phyloP scores from a whole-genome alignment of 768 basidiomycete genomes.

The Tylopilus intermedius region DNA sequence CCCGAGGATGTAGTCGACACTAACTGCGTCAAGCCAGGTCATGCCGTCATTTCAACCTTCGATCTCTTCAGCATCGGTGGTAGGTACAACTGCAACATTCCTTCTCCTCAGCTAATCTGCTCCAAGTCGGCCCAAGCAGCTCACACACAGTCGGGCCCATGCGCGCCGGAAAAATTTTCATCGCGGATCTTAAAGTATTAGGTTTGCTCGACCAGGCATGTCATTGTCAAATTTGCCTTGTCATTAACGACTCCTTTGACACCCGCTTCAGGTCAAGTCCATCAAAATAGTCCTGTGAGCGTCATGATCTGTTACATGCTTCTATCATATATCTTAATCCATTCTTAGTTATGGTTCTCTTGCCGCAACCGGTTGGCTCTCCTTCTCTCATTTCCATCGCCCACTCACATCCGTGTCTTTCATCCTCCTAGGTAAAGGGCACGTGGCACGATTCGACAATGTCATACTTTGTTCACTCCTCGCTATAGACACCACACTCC shows the following conservation, averaged over 20 bases:
- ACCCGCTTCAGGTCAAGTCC: conserved; percentile 46
- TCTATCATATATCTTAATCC: background rate
- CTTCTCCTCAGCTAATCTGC: background rate
- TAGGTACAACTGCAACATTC: conserved; percentile 29
- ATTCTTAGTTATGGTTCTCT: conserved; percentile 75
- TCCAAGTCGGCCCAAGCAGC: conserved; percentile 56
- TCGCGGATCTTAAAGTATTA: conserved; percentile 65
- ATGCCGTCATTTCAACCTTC: conserved; percentile 91
- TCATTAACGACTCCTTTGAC: background rate
- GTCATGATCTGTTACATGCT: background rate
- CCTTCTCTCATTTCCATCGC: background rate
- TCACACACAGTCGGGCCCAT: conserved; percentile 79
- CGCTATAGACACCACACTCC: conserved; percentile 72
- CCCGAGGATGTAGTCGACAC: conserved; percentile 6
- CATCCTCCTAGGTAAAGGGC: conserved; percentile 65
- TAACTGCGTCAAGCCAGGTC: conserved; percentile 45
- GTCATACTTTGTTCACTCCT: conserved; percentile 2
- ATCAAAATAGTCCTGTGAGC: conserved; percentile 82
- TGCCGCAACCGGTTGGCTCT: conserved; percentile 74
- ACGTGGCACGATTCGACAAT: conserved; percentile 17
- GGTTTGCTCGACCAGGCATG: conserved; percentile 62
- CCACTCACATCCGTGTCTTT: conserved; percentile 5
- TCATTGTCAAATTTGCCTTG: conserved; percentile 1
- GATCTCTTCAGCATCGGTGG: conserved; percentile 91
- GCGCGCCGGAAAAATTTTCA: conserved; percentile 88